Evolutionary conservation across 176 grass and related monocot species (phyloP).

Genomic region (Eragrostis curvula): DNA sequence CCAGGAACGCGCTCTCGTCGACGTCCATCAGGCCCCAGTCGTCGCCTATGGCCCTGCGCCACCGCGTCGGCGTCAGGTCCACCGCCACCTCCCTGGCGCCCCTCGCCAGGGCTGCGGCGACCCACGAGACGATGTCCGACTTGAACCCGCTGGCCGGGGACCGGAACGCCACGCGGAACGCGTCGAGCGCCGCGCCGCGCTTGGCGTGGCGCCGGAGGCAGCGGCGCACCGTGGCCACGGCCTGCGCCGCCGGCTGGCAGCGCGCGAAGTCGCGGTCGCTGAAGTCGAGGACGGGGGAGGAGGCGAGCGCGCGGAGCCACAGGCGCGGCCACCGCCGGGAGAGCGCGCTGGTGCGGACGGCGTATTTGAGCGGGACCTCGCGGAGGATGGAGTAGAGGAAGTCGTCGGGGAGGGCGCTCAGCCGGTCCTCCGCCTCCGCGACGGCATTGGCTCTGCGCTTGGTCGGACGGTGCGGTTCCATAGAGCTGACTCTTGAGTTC

Average conservation of each 20-base stretch:
- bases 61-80: conserved; percentile 33
- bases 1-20: background rate
- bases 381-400: conserved; percentile 57
- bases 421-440: conserved; percentile 27
- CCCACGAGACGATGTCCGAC: conserved; percentile 42
- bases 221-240: conserved; percentile 28
- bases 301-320: conserved; percentile 44
- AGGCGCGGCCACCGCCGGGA: conserved; percentile 42
- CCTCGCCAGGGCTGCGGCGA: conserved; percentile 40
- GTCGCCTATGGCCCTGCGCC: background rate
- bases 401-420: conserved; percentile 64
- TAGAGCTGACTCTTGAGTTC: background rate
- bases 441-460: background rate
- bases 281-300: conserved; percentile 51
- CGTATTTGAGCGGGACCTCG: conserved; percentile 47
- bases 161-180: conserved; percentile 41
- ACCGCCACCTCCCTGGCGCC: conserved; percentile 53
- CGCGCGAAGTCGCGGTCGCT: conserved; percentile 44
- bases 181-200: conserved; percentile 32
- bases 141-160: conserved; percentile 29
- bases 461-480: conserved; percentile 1
- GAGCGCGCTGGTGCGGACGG: conserved; percentile 54
- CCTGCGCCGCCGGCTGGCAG: conserved; percentile 38
- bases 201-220: conserved; percentile 52
- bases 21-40: background rate